phyloP scores from a whole-genome alignment of 192 early-diverging fungal genomes.

The Chytriomyces confervae region DNA sequence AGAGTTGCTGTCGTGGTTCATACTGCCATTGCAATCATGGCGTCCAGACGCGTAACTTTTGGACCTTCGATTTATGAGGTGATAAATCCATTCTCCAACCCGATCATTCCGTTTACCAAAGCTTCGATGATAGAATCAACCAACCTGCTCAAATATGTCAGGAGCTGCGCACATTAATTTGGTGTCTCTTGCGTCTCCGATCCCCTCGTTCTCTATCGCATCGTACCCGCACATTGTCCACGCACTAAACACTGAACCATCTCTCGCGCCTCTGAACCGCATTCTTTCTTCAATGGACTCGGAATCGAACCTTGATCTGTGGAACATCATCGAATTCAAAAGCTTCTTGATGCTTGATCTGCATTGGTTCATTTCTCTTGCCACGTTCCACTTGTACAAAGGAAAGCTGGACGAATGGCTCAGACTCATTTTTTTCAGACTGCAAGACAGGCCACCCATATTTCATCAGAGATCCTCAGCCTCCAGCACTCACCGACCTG shows the following conservation, averaged over 20 bases:
- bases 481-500: background rate
- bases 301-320: background rate
- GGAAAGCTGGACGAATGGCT: conserved; percentile 3
- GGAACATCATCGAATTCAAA: no score
- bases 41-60: no score
- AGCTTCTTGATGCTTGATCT: background rate
- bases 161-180: no score
- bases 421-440: background rate
- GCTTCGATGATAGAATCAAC: no score
- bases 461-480: background rate
- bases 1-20: no score
- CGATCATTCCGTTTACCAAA: no score
- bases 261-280: background rate
- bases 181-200: background rate
- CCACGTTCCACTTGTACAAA: conserved; percentile 2
- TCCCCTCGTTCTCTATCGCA: background rate
- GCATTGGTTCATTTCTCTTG: background rate
- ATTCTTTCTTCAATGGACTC: background rate
- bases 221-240: background rate
- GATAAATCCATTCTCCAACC: no score
- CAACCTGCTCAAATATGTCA: no score
- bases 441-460: background rate
- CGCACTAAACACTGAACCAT: background rate
- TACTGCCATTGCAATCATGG: no score
- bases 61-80: no score